Evolutionary conservation across 352 stramenopile species (phyloP).

Genomic region (Phytophthora hybrid): DNA sequence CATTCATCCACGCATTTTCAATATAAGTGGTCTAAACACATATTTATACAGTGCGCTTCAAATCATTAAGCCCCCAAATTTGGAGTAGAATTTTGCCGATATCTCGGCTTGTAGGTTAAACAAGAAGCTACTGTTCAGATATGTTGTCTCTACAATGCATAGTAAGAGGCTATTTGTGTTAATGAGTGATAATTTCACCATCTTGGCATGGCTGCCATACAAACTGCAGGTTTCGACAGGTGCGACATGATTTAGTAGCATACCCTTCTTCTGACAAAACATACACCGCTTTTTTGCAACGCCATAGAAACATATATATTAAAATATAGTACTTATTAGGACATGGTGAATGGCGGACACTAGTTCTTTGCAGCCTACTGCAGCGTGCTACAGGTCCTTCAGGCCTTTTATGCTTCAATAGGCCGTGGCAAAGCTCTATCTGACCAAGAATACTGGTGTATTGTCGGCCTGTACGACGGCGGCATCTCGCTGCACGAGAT

Average conservation of each 20-base stretch:
- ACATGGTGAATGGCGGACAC: not conserved
- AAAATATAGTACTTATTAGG: not conserved
- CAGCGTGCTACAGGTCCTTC: not conserved
- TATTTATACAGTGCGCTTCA: too few species aligned
- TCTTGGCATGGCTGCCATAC: too few species aligned
- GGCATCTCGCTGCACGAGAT: not conserved
- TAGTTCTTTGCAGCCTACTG: not conserved
- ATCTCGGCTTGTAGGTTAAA: too few species aligned
- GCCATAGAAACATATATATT: conserved; percentile 1
- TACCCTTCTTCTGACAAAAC: not conserved
- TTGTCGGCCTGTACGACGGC: not conserved
- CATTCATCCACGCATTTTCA: too few species aligned
- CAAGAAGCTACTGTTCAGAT: too few species aligned
- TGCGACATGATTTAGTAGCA: not conserved
- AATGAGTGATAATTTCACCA: too few species aligned
- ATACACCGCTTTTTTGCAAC: not conserved
- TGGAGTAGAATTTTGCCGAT: too few species aligned
- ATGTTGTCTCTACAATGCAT: too few species aligned
- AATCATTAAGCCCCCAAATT: too few species aligned
- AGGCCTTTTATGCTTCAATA: not conserved
- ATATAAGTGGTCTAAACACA: too few species aligned
- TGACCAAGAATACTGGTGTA: conserved; percentile 5
- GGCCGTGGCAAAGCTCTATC: not conserved
- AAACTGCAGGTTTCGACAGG: too few species aligned
- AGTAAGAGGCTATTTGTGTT: too few species aligned